Evolutionary conservation across 129 eudicot genomes (phyloP).

Genomic region (Calendula officinalis): DNA sequence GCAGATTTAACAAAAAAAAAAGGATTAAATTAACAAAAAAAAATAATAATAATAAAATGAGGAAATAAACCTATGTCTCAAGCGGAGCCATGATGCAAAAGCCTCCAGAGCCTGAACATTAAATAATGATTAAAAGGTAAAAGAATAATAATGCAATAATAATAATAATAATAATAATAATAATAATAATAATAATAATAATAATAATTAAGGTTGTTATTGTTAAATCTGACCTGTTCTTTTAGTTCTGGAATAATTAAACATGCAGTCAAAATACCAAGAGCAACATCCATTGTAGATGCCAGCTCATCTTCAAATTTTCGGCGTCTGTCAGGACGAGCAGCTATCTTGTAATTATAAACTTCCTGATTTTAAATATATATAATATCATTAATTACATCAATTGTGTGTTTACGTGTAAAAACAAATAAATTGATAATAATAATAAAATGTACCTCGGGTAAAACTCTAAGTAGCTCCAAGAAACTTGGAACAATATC

Average conservation of each 20-base stretch:
- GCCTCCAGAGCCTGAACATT: slow-evolving; percentile 89
- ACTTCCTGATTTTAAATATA: slow-evolving; percentile 59
- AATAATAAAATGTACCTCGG: slow-evolving; percentile 62
- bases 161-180: background rate
- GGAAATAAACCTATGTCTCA: slow-evolving; percentile 74
- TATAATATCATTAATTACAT: slow-evolving; percentile 18
- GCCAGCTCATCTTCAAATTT: slow-evolving; percentile 95
- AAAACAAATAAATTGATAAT: background rate
- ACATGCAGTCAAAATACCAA: slow-evolving; percentile 82
- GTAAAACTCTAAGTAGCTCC: slow-evolving; percentile 92
- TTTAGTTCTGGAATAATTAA: slow-evolving; percentile 72
- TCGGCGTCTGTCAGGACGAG: slow-evolving; percentile 95
- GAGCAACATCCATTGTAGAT: slow-evolving; percentile 79
- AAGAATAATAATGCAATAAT: background rate
- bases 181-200: background rate
- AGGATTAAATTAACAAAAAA: background rate
- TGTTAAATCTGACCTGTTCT: slow-evolving; percentile 64
- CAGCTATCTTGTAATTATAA: slow-evolving; percentile 92
- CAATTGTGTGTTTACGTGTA: background rate
- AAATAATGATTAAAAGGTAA: slow-evolving; percentile 18
- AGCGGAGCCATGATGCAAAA: slow-evolving; percentile 98
- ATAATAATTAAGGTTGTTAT: background rate
- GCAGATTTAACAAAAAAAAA: slow-evolving; percentile 5
- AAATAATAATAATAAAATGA: background rate
- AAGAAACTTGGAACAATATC: slow-evolving; percentile 82